Evolutionary conservation across 2,329 filamentous ascomycete genomes (phyloP).

Genomic region (Neopestalotiopsis sp.): DNA sequence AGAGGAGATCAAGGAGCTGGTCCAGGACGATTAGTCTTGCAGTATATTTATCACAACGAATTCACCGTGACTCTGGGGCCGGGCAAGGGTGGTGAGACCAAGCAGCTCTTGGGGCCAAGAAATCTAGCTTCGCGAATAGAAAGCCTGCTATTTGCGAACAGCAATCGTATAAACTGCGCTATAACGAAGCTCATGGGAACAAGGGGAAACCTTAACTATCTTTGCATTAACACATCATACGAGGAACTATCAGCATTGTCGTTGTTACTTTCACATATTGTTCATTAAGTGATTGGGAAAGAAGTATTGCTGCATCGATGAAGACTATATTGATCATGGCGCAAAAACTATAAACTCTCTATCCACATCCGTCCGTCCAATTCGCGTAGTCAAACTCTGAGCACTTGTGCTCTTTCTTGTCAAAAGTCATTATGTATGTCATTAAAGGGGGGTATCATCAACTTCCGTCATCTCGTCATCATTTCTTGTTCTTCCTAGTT

Average conservation of each 20-base stretch:
- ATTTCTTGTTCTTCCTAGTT: slow-evolving; percentile 7
- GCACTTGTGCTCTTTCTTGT: neutral
- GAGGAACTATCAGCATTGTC: neutral
- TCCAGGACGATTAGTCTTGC: slow-evolving; percentile 60
- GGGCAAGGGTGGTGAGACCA: slow-evolving; percentile 32
- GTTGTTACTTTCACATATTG: neutral
- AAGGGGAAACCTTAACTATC: neutral
- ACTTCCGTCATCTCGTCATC: slow-evolving; percentile 8
- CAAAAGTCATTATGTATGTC: neutral
- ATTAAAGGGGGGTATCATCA: slow-evolving; percentile 18
- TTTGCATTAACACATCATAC: neutral
- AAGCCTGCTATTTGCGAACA: neutral
- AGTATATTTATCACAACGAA: too few species aligned
- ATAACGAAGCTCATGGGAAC: neutral
- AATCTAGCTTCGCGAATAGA: neutral
- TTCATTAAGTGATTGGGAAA: neutral
- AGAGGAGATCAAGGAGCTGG: slow-evolving; percentile 69
- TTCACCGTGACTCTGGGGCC: slow-evolving; percentile 44
- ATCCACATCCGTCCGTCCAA: neutral
- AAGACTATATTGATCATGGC: neutral
- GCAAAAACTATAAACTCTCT: neutral
- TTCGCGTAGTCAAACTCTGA: neutral
- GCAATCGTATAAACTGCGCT: neutral
- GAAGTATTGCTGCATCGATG: neutral
- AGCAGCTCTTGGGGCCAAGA: neutral